Evolutionary conservation across 2,329 filamentous ascomycete species (phyloP).

Genomic region (Penicillium sp.): DNA sequence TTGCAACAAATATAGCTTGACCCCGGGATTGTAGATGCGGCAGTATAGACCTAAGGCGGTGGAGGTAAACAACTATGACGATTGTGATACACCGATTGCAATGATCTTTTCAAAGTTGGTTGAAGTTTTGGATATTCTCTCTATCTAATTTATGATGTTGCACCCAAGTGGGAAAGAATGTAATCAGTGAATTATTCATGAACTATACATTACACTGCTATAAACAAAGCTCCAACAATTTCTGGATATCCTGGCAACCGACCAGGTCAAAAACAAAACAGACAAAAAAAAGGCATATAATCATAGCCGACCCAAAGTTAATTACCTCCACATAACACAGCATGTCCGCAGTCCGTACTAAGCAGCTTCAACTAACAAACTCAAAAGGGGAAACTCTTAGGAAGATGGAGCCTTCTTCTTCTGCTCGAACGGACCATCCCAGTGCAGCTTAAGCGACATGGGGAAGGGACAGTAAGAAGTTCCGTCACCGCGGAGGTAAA

Average conservation of each 20-base stretch:
- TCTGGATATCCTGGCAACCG: conserved; percentile 24
- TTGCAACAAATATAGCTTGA: neutral
- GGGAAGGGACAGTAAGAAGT: conserved; percentile 55
- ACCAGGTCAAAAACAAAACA: conserved; percentile 15
- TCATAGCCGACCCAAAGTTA: conserved; percentile 7
- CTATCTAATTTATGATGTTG: neutral
- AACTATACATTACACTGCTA: conserved; percentile 18
- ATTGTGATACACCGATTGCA: neutral
- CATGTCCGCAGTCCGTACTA: neutral
- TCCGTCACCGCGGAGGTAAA: conserved; percentile 67
- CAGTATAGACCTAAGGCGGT: conserved; percentile 6
- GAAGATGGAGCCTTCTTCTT: conserved; percentile 13
- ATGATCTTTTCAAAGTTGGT: no score
- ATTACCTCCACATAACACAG: neutral
- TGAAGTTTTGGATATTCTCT: no score
- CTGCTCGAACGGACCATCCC: conserved; percentile 35
- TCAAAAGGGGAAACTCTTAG: neutral
- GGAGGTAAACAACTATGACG: neutral
- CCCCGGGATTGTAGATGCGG: neutral
- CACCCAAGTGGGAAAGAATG: neutral
- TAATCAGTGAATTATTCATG: neutral
- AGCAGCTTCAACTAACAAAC: neutral
- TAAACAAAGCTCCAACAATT: conserved; percentile 16
- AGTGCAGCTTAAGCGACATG: conserved; percentile 47
- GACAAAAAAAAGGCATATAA: conserved; percentile 9